These are phyloP conservation scores for Alternaria solani DNA, from an alignment of 2,329 filamentous ascomycete species.

Conservation along the genomic window DNA sequence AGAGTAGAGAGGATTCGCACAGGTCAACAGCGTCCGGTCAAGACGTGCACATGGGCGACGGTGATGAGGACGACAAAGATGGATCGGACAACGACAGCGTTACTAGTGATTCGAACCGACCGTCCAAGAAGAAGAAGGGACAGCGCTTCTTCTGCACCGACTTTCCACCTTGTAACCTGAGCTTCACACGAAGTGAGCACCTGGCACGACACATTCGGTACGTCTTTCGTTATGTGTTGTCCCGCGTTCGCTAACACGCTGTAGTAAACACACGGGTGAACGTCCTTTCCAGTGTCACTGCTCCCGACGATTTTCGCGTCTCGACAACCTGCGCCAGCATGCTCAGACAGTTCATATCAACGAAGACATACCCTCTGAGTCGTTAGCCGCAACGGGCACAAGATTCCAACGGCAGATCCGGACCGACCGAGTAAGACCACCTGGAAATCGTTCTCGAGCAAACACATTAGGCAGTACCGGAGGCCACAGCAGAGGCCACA, in stretches of 20 bases:
- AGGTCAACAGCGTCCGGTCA: constrained; percentile 68
- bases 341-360: constrained; percentile 98
- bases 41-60: constrained; percentile 80
- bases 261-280: constrained; percentile 95
- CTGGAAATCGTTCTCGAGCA: constrained; percentile 75
- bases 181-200: constrained; percentile 96
- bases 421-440: constrained; percentile 81
- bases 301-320: constrained; percentile 86
- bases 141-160: constrained; percentile 97
- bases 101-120: constrained; percentile 69
- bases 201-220: constrained; percentile 92
- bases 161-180: constrained; percentile 90
- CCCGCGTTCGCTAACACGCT: constrained; percentile 34
- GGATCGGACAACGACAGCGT: constrained; percentile 61
- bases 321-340: constrained; percentile 96
- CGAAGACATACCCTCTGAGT: constrained; percentile 94
- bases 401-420: constrained; percentile 91
- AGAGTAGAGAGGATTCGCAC: constrained; percentile 67
- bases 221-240: constrained; percentile 28
- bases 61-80: constrained; percentile 68
- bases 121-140: constrained; percentile 93
- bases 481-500: constrained; percentile 78
- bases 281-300: constrained; percentile 97
- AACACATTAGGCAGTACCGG: constrained; percentile 78
- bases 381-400: constrained; percentile 89